Percentiles rank a stretch among this genome's conserved stretches.
phyloP scores from a whole-genome alignment of 805 yeast species.

The Metschnikowia amazonensis region DNA sequence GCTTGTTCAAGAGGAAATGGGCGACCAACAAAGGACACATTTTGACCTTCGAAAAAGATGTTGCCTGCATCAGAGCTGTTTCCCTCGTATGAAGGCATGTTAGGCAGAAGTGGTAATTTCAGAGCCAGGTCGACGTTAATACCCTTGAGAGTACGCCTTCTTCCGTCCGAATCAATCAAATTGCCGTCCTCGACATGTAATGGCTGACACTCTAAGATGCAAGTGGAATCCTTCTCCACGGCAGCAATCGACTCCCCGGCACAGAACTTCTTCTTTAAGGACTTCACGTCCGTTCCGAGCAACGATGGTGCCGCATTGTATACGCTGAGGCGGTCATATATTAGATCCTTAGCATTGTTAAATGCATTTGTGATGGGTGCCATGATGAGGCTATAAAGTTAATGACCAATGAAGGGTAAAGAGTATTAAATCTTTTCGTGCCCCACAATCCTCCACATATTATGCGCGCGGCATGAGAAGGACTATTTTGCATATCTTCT shows the following conservation, averaged over 20 bases:
- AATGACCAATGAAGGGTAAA: not conserved
- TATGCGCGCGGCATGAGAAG: slow-evolving; percentile 3
- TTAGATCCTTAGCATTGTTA: slow-evolving; percentile 2
- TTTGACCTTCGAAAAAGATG: slow-evolving; percentile 65
- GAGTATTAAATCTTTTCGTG: not conserved
- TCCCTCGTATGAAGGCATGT: slow-evolving; percentile 40
- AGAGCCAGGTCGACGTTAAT: slow-evolving; percentile 75
- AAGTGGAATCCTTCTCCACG: slow-evolving; percentile 8
- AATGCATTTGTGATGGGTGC: slow-evolving; percentile 4
- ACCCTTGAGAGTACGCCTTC: slow-evolving; percentile 68
- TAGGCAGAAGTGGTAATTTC: slow-evolving; percentile 64
- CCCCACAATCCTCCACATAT: slow-evolving; percentile 2
- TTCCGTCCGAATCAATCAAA: slow-evolving; percentile 54
- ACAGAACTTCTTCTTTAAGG: slow-evolving; percentile 23
- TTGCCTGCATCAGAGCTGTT: slow-evolving; percentile 33
- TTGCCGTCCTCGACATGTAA: slow-evolving; percentile 48
- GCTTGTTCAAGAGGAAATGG: slow-evolving; percentile 80
- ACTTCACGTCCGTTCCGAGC: slow-evolving; percentile 25
- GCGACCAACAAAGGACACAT: slow-evolving; percentile 75
- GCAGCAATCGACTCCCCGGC: slow-evolving; percentile 13
- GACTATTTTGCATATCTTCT: not conserved
- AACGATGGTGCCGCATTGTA: slow-evolving; percentile 27
- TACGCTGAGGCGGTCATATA: slow-evolving; percentile 26
- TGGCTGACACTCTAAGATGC: slow-evolving; percentile 21
- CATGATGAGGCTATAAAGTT: not conserved